Conservation (phyloP, 805 yeast genomes). For the Saccharomyces eubayanus region DNA sequence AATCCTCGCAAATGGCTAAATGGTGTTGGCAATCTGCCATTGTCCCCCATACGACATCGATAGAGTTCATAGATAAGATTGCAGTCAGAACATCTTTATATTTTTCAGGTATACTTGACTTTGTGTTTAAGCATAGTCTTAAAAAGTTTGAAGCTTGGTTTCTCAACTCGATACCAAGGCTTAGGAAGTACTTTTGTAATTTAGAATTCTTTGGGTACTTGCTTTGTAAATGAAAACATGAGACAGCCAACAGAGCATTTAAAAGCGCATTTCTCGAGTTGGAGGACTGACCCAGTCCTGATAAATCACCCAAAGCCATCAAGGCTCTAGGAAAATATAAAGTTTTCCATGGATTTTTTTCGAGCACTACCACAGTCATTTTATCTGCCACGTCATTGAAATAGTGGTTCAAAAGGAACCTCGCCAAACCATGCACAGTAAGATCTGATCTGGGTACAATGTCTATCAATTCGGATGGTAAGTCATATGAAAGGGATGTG, state of each 20-base stretch:
- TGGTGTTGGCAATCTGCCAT: constrained; percentile 78
- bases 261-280: constrained; percentile 68
- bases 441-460: constrained; percentile 51
- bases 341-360: constrained; percentile 81
- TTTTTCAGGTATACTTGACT: constrained; percentile 46
- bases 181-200: constrained; percentile 60
- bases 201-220: constrained; percentile 59
- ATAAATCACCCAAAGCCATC: constrained; percentile 72
- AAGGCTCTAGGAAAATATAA: constrained; percentile 80
- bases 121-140: constrained; percentile 46
- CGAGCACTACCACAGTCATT: constrained; percentile 62
- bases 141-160: constrained; percentile 67
- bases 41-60: constrained; percentile 85
- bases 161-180: constrained; percentile 65
- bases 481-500: constrained; percentile 7
- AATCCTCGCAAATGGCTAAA: constrained; percentile 66
- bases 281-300: constrained; percentile 64
- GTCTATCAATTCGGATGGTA: constrained; percentile 15
- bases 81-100: constrained; percentile 82
- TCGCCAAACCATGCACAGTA: constrained; percentile 58
- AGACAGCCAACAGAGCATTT: constrained; percentile 71
- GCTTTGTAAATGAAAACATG: constrained; percentile 72
- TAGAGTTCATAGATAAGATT: constrained; percentile 75
- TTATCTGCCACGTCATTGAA: constrained; percentile 68
- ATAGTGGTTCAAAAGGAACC: constrained; percentile 66